Conservation (phyloP, 441 rosid species). For the Omphalea diandra region DNA sequence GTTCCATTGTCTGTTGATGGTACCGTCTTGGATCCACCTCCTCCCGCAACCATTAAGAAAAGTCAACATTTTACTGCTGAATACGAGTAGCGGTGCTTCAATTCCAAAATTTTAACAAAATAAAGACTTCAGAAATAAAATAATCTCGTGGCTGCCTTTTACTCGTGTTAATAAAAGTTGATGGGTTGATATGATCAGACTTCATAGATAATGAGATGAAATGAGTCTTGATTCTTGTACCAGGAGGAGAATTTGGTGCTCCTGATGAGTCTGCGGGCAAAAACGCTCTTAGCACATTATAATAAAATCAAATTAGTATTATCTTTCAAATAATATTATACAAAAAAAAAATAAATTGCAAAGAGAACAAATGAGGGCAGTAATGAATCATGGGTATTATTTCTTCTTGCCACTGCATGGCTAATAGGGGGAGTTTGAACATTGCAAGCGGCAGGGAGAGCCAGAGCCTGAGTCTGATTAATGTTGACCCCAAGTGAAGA, state of each 20-base stretch:
- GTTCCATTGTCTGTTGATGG: constrained; percentile 21
- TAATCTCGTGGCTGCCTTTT: too few species aligned
- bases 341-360: too few species aligned
- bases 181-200: too few species aligned
- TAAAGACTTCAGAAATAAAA: background rate
- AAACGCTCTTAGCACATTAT: constrained; percentile 19
- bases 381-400: too few species aligned
- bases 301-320: background rate
- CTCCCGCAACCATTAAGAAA: background rate
- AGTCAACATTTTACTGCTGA: background rate
- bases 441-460: constrained; percentile 59
- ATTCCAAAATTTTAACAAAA: background rate
- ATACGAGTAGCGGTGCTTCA: too few species aligned
- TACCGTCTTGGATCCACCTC: constrained; percentile 21
- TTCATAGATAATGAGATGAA: too few species aligned
- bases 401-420: constrained; percentile 39
- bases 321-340: background rate
- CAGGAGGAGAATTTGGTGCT: constrained; percentile 27
- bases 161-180: too few species aligned
- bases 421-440: constrained; percentile 54
- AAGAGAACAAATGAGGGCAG: too few species aligned
- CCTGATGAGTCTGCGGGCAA: constrained; percentile 28
- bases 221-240: too few species aligned
- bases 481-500: constrained; percentile 39
- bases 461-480: constrained; percentile 58